Base-by-base conservation (phyloP, 768 basidiomycete genomes). In the Mycena maculata region DNA sequence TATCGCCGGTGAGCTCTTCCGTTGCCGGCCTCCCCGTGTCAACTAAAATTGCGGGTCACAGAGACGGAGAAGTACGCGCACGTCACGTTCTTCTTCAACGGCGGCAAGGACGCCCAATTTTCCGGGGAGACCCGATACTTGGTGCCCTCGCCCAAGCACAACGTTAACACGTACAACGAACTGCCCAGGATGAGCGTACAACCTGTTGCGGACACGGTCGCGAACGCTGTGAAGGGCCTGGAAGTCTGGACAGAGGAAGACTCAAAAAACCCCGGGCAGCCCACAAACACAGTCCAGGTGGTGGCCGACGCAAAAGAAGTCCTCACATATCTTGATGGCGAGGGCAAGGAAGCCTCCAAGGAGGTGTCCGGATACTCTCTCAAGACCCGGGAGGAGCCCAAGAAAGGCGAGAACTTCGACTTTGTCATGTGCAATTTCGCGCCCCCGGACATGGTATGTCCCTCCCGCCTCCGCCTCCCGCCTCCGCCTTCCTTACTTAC, bases 31-130 rank as follows among this genome's bases (percentile, higher is more conserved):
- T 31, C 28, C 55, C 27, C 42, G 28, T 16, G 59, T 56, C n/a
- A n/a, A n/a, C n/a, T n/a, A n/a, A n/a, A n/a, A n/a, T n/a, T n/a
- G n/a, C n/a, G n/a, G n/a, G n/a, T n/a, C 28, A 13, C 74, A 87
- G 96, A 98, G 78, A 97, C 96, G n/a, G 96, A 97, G 77, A 97
- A 98, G 80, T 98, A 96, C 78, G 95, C 95, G 2, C 96, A 98
- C 75, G 94, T 98, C 60, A 98, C 96, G 0, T 97, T 98, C 85
- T 98, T 97, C 87, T 97, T 98, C 87, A 98, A 97, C 78, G 96
- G 96, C 16, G 96, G 96, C 61, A 90, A 95, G 30, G 96, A 98
- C 83, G 93, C 95, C 76, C 93, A 96, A 74, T 98, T 93, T 79
- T 83, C 87, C 16, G 78, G 82, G 36, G 96, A 98, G 76, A 92